phyloP scores from a whole-genome alignment of 768 basidiomycete genomes.

The Trametes villosa region DNA sequence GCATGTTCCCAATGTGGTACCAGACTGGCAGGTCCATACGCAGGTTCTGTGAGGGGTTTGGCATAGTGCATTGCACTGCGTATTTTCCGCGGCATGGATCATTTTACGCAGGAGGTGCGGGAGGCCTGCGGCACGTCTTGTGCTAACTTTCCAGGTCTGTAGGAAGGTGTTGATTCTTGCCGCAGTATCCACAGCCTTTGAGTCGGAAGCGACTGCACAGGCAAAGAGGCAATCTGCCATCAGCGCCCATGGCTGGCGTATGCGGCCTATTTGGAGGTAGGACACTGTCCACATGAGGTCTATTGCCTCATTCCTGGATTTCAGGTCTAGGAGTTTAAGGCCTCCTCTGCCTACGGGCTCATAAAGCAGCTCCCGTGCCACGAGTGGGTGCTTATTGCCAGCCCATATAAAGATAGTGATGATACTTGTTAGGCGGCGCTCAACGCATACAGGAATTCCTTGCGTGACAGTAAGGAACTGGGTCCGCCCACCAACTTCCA shows the following conservation, averaged over 20 bases:
- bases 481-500: neutral
- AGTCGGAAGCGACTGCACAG: neutral
- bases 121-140: neutral
- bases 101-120: neutral
- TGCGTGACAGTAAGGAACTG: conserved; percentile 22
- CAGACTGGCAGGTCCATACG: neutral
- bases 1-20: neutral
- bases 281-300: conserved; percentile 13
- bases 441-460: conserved; percentile 24
- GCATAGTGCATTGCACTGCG: neutral
- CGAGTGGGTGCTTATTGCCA: neutral
- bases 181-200: neutral
- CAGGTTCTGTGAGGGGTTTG: neutral
- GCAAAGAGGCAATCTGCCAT: conserved; percentile 10
- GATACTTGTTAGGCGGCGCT: neutral
- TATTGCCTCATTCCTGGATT: neutral
- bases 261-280: neutral
- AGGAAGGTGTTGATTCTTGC: neutral
- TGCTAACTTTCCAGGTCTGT: neutral
- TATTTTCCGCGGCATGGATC: neutral
- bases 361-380: neutral
- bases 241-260: conserved; percentile 10
- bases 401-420: conserved; percentile 10
- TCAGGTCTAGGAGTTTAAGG: neutral
- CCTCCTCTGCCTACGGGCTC: neutral